Conservation (phyloP, 2,329 filamentous ascomycete species). For the Polychaeton citri region DNA sequence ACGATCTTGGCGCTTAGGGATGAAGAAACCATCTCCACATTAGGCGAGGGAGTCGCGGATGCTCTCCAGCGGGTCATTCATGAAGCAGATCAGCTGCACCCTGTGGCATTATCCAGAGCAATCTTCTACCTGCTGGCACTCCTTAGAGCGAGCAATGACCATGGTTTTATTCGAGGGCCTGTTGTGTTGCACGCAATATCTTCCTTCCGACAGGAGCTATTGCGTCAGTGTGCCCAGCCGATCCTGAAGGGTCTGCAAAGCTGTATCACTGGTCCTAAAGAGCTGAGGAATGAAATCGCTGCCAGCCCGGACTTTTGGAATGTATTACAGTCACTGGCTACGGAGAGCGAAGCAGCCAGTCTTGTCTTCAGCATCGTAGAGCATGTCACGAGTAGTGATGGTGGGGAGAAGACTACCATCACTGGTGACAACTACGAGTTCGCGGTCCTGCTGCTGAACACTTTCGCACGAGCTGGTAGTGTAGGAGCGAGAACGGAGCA, state of each 20-base stretch:
- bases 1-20: constrained; percentile 71
- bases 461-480: constrained; percentile 75
- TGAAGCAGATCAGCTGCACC: constrained; percentile 65
- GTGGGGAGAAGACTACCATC: constrained; percentile 62
- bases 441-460: constrained; percentile 69
- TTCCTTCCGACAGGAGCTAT: constrained; percentile 63
- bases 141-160: constrained; percentile 72
- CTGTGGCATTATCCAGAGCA: constrained; percentile 68
- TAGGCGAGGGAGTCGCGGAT: constrained; percentile 70
- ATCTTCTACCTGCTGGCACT: constrained; percentile 78
- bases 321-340: constrained; percentile 63
- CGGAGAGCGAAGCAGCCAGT: constrained; percentile 51
- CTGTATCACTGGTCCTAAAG: constrained; percentile 65
- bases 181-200: constrained; percentile 86
- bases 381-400: constrained; percentile 47
- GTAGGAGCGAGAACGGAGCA: constrained; percentile 59
- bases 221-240: constrained; percentile 62
- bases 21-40: constrained; percentile 52
- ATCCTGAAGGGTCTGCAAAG: constrained; percentile 66
- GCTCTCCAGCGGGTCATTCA: constrained; percentile 70
- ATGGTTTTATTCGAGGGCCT: constrained; percentile 82
- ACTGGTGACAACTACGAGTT: constrained; percentile 94
- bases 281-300: constrained; percentile 81
- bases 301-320: constrained; percentile 97
- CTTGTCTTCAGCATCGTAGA: constrained; percentile 82